Base-by-base conservation (phyloP, 78 protist species). In the Cavenderia fasciculata region DNA sequence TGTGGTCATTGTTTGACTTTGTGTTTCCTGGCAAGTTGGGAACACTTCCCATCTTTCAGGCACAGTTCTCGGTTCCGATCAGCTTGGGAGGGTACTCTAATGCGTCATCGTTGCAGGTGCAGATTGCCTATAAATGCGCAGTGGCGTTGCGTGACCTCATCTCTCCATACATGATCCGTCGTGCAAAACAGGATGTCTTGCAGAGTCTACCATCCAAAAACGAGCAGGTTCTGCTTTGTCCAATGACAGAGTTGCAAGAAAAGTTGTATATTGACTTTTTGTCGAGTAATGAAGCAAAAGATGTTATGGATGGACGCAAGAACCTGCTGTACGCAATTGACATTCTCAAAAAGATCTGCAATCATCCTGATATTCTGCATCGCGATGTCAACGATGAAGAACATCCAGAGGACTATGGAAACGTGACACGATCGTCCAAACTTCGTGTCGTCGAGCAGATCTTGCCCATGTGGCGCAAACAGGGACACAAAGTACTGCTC, bases 1-100 rank as follows among this genome's bases (percentile, higher is more conserved):
- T 99, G 21, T 99, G 99, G 99, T 95, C 98, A 2, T 84, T 99
- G n/a, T 95, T 99, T 49, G 99, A 99, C 63, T 99, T 98, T 65
- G 95, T 98, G 18, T 94, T 68, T 40, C 99, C 99, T 1, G 99
- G 99, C 10, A 72, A 72, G 18, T 88, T 98, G 4, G 99, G 98
- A 18, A 71, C 89, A 38, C 72, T 57, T 5, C 94, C 94, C 16
- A 76, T 71, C 1, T 89, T 89, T 41, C 70, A 71, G 27, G 43
- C 59, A 12, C 77, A 96, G 49, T 98, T 98, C 6, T 95, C 87
- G 5, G 31, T 59, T 0, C 99, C 99, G 12, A 98, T 98, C 59
- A 0, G 54, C 2, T 10, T 27, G 3, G 99, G 99, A 2, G 96
- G 96, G 0, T 98, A 82, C 51, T 66, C 94, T 40, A 90, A 77